Base-by-base conservation (phyloP, 2,329 filamentous ascomycete species). In the Pseudocercospora eumusae region DNA sequence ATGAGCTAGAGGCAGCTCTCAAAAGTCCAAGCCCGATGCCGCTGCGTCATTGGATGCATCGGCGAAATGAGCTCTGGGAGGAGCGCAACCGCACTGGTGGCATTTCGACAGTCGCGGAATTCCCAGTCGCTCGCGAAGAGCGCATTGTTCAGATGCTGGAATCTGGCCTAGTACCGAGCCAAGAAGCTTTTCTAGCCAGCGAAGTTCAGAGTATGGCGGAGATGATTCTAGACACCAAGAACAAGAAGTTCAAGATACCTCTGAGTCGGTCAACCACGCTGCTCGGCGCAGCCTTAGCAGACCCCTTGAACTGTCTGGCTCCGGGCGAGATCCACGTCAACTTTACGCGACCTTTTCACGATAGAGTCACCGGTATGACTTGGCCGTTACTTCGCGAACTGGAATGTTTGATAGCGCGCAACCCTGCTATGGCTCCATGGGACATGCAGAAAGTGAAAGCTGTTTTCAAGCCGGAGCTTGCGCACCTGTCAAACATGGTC, bases 401-500 rank as follows among this genome's bases (percentile, higher is more conserved):
- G 15, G 83, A 91, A 13, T 76, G 91, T 0, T 78, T 93, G 0
- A 86, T 93, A 0, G 86, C 86, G 0, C 82, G 90, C 20, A 85
- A 86, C 1, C 90, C 90, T 0, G 86, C 89, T 0, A 85, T 91
- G 69, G 84, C 88, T 21, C 79, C 81, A 0, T 90, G 86, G 27
- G 90, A 95, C 64, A 86, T 93, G 0, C 90, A 93, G 69, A 88
- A 83, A 59, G 74, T 80, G 1, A 73, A 71, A 31, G 80, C 81
- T 0, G 78, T 84, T 0, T 82, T 77, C 67, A 80, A 81, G n/a
- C 80, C 82, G 0, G 81, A 86, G 45, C 77, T 93, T 0, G 84
- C 87, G 2, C 83, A 85, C 2, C 75, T 96, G 0, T 89, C 89
- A 63, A 89, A 97, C 68, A 87, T 96, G 1, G 81, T 95, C 13